phyloP scores from a whole-genome alignment of 768 basidiomycete species.

The Calocera viscosa region DNA sequence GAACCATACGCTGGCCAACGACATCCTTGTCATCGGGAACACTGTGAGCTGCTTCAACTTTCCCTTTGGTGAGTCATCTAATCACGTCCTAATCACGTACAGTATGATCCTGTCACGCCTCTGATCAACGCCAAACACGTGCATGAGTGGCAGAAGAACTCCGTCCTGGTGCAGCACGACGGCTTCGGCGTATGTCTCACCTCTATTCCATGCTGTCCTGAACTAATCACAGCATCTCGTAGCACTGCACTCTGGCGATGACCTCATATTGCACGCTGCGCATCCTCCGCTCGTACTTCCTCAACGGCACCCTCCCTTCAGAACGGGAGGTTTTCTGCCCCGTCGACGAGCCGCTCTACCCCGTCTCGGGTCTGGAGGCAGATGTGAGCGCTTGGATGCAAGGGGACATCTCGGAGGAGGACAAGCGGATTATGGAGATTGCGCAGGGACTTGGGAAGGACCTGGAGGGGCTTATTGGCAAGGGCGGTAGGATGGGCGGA shows the following conservation, averaged over 20 bases:
- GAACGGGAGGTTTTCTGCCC: conserved; percentile 20
- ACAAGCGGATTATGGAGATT: neutral
- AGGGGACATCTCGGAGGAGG: neutral
- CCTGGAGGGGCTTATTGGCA: neutral
- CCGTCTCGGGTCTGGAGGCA: neutral
- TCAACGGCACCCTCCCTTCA: conserved; percentile 23
- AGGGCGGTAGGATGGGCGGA: neutral
- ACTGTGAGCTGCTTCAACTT: conserved; percentile 8
- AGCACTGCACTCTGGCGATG: conserved; percentile 19
- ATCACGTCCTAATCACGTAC: neutral
- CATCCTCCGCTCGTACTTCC: conserved; percentile 21
- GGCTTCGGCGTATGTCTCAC: conserved; percentile 18
- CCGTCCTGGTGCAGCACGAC: conserved; percentile 25
- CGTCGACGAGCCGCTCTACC: conserved; percentile 19
- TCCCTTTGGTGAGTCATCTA: neutral
- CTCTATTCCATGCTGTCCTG: neutral
- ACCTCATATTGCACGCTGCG: conserved; percentile 23
- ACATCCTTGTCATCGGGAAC: conserved; percentile 18
- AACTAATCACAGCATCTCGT: neutral
- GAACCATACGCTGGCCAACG: conserved; percentile 16
- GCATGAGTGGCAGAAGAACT: conserved; percentile 19
- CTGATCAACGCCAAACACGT: conserved; percentile 21
- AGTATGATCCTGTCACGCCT: conserved; percentile 25
- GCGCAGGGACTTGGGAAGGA: neutral
- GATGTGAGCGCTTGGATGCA: neutral